Base-by-base conservation (phyloP, 2,329 filamentous ascomycete species). In the Nannizziopsis barbatae region DNA sequence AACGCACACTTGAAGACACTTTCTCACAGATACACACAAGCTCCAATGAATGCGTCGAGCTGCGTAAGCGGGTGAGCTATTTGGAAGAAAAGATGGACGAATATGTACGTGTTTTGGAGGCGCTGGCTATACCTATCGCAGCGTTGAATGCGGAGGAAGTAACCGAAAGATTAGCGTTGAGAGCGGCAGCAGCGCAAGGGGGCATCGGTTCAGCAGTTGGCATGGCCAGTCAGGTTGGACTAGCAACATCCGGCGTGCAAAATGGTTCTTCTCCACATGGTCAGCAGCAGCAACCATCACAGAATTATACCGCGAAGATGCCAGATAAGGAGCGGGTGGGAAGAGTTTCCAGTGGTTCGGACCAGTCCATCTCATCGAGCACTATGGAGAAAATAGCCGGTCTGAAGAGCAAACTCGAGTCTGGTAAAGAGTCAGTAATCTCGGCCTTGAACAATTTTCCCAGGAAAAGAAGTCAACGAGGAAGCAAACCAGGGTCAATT, bases 1-100 rank as follows among this genome's bases (percentile, higher is more conserved):
- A 49, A 39, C 31, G 14, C 18, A 31, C 20, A 10, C 41, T 49
- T 2, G 41, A 42, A n/a, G 39, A 37, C n/a, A 27, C 40, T 18
- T 38, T 30, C 2, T 42, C 40, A 1, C 33, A 49, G 12, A 42
- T 49, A 14, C 39, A 35, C 20, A 35, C 39, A 15, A 44, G 38
- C 12, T 40, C 40, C 10, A 39, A 40, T 17, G 46, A 49, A 20
- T 49, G 46, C 39, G 22, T 44, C 2, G 46, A 42, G 22, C 33
- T 49, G 17, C 46, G 46, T 18, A 44, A 44, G 33, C 15, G 46
- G 15, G 46, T 49, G 8, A 49, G 31, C 17, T 42, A 49, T 20
- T 22, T 49, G n/a, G 46, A 49, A 14, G 41, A 49, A 22, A 49
- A 49, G 22, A 43, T 49, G 46, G 46, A 49, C n/a, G 46, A 49